Evolutionary conservation across 83 land plant genomes (phyloP).

Genomic region (Picea abies): DNA sequence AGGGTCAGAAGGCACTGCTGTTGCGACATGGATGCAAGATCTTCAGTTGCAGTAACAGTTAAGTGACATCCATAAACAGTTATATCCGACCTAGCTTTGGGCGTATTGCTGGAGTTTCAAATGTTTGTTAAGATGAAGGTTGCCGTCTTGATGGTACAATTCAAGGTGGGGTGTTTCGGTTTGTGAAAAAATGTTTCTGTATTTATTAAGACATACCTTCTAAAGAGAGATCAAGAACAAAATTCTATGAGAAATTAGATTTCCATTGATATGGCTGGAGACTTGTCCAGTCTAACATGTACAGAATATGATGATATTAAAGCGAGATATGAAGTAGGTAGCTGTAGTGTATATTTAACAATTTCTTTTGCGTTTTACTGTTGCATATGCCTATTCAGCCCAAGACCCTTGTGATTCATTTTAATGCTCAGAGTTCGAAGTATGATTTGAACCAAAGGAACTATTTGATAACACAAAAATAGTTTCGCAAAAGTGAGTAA

Average conservation of each 20-base stretch:
- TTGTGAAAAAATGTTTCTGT: background rate
- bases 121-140: background rate
- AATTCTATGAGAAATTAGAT: background rate
- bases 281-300: background rate
- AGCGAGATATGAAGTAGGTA: too few relatives aligned
- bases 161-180: background rate
- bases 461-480: background rate
- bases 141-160: too few relatives aligned
- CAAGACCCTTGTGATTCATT: background rate
- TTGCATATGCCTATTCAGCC: background rate
- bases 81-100: background rate
- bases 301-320: too few relatives aligned
- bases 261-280: background rate
- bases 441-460: background rate
- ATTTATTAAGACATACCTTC: background rate
- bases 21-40: slow-evolving; percentile 11
- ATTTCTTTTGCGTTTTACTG: background rate
- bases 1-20: slow-evolving; percentile 16
- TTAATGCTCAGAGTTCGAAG: background rate
- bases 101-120: background rate
- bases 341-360: background rate
- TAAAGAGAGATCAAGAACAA: background rate
- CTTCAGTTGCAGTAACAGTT: slow-evolving; percentile 4
- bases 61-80: background rate
- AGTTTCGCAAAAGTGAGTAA: background rate